These are phyloP conservation scores for Russula vinacea DNA, from an alignment of 768 basidiomycete species.

Conservation along the genomic window DNA sequence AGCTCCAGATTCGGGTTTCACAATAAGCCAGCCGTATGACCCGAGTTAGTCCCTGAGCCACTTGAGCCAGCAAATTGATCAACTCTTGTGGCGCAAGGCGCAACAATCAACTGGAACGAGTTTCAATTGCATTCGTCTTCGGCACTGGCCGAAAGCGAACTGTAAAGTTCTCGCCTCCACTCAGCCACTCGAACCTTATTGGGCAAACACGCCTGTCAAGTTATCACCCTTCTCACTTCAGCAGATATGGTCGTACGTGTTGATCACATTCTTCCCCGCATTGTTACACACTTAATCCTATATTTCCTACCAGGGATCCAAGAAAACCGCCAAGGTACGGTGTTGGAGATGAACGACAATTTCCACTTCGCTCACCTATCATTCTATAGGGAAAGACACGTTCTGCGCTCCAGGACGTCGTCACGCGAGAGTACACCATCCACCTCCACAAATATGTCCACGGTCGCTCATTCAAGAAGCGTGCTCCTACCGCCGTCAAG, in stretches of 20 bases:
- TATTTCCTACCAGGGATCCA: conserved; percentile 12
- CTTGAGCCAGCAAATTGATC: too few species aligned
- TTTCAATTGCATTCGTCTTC: conserved; percentile 12
- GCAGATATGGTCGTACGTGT: conserved; percentile 51
- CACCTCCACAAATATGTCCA: conserved; percentile 94
- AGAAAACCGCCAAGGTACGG: conserved; percentile 28
- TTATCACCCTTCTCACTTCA: conserved; percentile 35
- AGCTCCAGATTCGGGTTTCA: too few species aligned
- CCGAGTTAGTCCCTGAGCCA: too few species aligned
- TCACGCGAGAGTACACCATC: conserved; percentile 98
- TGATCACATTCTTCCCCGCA: not conserved
- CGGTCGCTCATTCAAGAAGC: conserved; percentile 94
- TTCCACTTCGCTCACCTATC: not conserved
- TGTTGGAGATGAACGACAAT: not conserved
- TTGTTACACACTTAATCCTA: not conserved
- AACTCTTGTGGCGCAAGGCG: too few species aligned
- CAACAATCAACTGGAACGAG: not conserved
- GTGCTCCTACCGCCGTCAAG: conserved; percentile 95
- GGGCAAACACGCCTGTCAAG: conserved; percentile 31
- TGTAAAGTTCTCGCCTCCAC: conserved; percentile 34
- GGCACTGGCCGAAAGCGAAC: conserved; percentile 36
- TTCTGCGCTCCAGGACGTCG: conserved; percentile 96
- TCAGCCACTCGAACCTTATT: conserved; percentile 61
- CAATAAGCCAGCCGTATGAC: too few species aligned
- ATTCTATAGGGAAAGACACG: conserved; percentile 67